phyloP scores from a whole-genome alignment of 2,329 filamentous ascomycete genomes.

The Trichophyton schoenleinii region DNA sequence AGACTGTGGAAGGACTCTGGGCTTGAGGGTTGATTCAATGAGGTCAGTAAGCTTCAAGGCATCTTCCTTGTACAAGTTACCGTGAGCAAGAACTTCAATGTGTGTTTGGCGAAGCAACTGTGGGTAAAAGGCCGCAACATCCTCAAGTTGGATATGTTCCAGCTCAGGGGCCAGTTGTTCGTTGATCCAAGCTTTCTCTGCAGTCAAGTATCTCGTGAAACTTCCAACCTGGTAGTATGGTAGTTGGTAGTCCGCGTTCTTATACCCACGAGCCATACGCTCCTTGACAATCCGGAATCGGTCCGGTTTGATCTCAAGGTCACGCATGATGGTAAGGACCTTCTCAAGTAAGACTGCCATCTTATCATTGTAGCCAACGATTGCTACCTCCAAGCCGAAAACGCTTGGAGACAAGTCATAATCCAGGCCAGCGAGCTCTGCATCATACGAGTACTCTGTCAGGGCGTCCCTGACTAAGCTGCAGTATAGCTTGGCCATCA shows the following conservation, averaged over 20 bases:
- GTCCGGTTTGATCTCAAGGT: conserved; percentile 72
- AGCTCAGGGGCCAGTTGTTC: conserved; percentile 71
- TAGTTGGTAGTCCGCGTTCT: conserved; percentile 78
- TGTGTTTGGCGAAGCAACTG: conserved; percentile 72
- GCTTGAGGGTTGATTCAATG: conserved; percentile 64
- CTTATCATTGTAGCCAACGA: conserved; percentile 94
- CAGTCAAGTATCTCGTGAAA: conserved; percentile 67
- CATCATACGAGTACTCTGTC: conserved; percentile 90
- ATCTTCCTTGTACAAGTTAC: conserved; percentile 90
- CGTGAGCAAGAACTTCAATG: conserved; percentile 77
- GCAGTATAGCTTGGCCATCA: conserved; percentile 68
- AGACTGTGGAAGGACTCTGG: conserved; percentile 56
- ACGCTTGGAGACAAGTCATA: conserved; percentile 65
- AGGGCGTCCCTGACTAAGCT: conserved; percentile 80
- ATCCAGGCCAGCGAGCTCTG: conserved; percentile 76
- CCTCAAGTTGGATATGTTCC: conserved; percentile 57
- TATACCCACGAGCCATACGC: conserved; percentile 59
- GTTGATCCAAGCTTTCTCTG: conserved; percentile 63
- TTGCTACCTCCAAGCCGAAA: conserved; percentile 61
- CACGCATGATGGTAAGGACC: conserved; percentile 69
- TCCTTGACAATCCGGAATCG: conserved; percentile 89
- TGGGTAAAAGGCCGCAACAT: conserved; percentile 64
- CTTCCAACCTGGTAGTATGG: conserved; percentile 81
- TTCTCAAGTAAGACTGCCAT: conserved; percentile 81
- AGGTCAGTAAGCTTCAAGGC: conserved; percentile 73